A percentile compares a stretch with the other conserved stretches of the same genome.
Conservation (phyloP, 371 early-diverging fungal species). For the Mucor piriformis region DNA sequence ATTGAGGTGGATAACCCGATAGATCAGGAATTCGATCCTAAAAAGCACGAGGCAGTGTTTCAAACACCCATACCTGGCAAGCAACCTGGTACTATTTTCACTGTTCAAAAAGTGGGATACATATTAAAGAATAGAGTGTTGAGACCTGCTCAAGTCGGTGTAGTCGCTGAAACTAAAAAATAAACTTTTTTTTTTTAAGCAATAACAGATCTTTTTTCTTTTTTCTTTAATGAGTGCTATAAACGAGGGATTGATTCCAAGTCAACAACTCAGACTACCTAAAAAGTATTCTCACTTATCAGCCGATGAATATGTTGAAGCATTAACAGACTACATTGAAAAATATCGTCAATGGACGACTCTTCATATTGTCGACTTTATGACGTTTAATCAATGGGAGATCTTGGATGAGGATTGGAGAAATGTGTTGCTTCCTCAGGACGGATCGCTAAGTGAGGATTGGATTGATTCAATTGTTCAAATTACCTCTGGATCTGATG, state of each 20-base stretch:
- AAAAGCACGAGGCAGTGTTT: constrained; percentile 44
- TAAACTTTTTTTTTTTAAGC: neutral
- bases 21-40: constrained; percentile 31
- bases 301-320: constrained; percentile 30
- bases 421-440: constrained; percentile 15
- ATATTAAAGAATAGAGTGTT: constrained; percentile 80
- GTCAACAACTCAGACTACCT: constrained; percentile 3
- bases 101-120: constrained; percentile 85
- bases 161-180: constrained; percentile 54
- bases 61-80: constrained; percentile 79
- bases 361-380: constrained; percentile 54
- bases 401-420: constrained; percentile 46
- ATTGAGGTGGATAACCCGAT: constrained; percentile 14
- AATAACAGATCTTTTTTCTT: constrained; percentile 1
- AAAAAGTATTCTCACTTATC: constrained; percentile 18
- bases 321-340: constrained; percentile 24
- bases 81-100: constrained; percentile 77
- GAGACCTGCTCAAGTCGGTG: constrained; percentile 92
- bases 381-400: constrained; percentile 45
- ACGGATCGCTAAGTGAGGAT: neutral
- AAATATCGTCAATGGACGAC: constrained; percentile 33
- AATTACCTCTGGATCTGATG: constrained; percentile 21
- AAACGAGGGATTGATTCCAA: constrained; percentile 5
- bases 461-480: constrained; percentile 24
- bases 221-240: constrained; percentile 2